phyloP scores from a whole-genome alignment of 805 yeast species.

The Dipodascus albidus region DNA sequence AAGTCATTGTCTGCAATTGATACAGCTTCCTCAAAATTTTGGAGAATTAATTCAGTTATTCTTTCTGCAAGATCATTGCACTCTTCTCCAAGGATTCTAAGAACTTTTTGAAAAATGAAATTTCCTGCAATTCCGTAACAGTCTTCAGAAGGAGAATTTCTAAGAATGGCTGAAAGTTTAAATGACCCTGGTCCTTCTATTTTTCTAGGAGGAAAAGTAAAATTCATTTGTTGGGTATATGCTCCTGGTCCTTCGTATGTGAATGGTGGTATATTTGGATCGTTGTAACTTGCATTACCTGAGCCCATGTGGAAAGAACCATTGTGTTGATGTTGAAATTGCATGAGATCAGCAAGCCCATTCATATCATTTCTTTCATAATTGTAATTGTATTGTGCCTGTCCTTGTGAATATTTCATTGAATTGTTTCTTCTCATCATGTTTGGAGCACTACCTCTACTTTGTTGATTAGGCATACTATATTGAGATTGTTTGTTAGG shows the following conservation, averaged over 20 bases:
- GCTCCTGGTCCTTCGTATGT: no score
- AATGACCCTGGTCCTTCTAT: not conserved
- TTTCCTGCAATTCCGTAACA: not conserved
- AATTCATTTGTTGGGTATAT: no score
- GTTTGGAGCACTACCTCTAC: not conserved
- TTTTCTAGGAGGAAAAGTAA: not conserved
- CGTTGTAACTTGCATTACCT: no score
- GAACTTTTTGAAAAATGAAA: not conserved
- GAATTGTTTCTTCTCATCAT: not conserved
- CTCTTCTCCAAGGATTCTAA: not conserved
- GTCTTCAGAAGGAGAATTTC: not conserved
- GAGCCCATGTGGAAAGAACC: no score
- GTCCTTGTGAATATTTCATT: not conserved
- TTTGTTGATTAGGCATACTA: not conserved
- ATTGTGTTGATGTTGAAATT: not conserved
- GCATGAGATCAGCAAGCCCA: no score
- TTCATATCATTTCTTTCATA: not conserved
- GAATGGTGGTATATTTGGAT: no score
- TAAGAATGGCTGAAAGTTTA: not conserved
- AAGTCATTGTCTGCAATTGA: not conserved
- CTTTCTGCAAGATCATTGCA: not conserved
- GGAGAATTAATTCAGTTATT: not conserved
- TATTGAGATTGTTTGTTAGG: not conserved
- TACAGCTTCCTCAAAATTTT: not conserved
- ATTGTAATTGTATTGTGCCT: not conserved